These are phyloP conservation scores for Termitomyces sp. DNA, from an alignment of 768 basidiomycete species.

Conservation along the genomic window DNA sequence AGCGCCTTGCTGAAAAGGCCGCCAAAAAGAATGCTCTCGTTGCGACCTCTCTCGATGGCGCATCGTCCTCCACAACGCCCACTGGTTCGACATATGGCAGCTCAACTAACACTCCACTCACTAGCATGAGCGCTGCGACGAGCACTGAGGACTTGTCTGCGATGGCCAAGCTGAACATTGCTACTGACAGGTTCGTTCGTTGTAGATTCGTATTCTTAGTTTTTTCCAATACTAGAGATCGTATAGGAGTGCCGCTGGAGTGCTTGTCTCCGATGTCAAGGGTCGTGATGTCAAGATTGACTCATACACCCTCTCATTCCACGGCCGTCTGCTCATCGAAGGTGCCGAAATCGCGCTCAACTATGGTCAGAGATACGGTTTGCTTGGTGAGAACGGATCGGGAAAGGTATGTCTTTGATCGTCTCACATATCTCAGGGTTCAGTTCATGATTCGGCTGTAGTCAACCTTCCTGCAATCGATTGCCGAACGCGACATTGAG, in stretches of 20 bases:
- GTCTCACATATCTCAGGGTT: background rate
- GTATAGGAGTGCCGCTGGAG: constrained; percentile 83
- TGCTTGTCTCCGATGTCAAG: constrained; percentile 88
- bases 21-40: constrained; percentile 59
- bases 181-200: constrained; percentile 75
- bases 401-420: constrained; percentile 70
- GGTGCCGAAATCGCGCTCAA: constrained; percentile 58
- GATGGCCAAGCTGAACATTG: constrained; percentile 88
- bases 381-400: constrained; percentile 97
- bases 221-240: background rate
- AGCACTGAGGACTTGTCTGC: constrained; percentile 74
- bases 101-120: constrained; percentile 71
- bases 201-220: background rate
- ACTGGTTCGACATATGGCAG: constrained; percentile 62
- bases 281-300: constrained; percentile 98
- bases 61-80: constrained; percentile 52
- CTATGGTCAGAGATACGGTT: constrained; percentile 89
- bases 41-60: constrained; percentile 38
- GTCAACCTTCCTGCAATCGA: constrained; percentile 95
- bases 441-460: constrained; percentile 21
- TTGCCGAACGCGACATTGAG: constrained; percentile 91
- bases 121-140: constrained; percentile 71
- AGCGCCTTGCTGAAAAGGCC: constrained; percentile 92
- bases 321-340: constrained; percentile 80
- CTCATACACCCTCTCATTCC: constrained; percentile 92